Conservation (phyloP, 208 protist genomes). For the Willaertia magna region DNA sequence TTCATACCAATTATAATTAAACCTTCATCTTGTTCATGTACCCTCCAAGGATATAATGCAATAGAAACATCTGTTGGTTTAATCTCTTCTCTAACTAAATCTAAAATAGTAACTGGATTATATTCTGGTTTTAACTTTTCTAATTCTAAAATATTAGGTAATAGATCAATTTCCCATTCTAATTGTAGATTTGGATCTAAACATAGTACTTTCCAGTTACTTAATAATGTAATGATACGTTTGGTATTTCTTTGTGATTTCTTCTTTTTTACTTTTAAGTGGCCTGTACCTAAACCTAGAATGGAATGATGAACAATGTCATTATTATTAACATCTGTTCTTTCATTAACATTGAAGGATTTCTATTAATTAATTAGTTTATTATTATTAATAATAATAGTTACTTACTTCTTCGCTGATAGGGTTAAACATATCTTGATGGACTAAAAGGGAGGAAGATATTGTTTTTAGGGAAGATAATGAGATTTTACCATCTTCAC, state of each 20-base stretch:
- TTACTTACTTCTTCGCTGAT: not conserved
- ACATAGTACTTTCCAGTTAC: conserved; percentile 1
- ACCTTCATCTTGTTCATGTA: conserved; percentile 52
- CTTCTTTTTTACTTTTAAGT: not conserved
- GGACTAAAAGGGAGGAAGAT: not conserved
- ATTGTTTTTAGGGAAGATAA: not conserved
- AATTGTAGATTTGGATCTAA: not conserved
- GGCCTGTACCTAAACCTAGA: not conserved
- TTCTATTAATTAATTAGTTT: not conserved
- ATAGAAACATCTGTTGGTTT: conserved; percentile 37
- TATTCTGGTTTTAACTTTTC: not conserved
- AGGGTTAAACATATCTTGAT: not conserved
- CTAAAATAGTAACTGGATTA: not conserved
- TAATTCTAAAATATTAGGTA: not conserved
- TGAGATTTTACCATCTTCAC: not conserved
- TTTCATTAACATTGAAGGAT: not conserved
- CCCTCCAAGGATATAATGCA: conserved; percentile 51
- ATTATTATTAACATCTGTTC: not conserved
- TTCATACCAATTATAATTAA: conserved; percentile 43
- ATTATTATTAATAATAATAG: not conserved
- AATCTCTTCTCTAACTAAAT: not conserved
- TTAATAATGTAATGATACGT: not conserved
- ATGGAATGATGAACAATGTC: not conserved
- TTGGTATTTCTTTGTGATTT: not conserved
- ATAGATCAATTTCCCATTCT: not conserved